These are phyloP conservation scores for Aegilops longissima DNA, from an alignment of 176 grass and related monocot species.

Conservation along the genomic window DNA sequence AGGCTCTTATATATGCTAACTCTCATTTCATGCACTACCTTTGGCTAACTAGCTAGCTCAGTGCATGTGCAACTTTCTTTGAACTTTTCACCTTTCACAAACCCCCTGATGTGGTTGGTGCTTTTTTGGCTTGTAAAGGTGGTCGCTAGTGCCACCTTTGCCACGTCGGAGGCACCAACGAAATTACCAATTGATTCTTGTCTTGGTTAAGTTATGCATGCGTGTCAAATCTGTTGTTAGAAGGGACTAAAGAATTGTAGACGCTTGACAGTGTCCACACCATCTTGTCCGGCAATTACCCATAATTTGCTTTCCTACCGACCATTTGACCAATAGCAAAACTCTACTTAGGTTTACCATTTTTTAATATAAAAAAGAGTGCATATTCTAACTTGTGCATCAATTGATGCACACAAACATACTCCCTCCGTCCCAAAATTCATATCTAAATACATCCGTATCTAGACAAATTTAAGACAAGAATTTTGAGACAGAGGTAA, in stretches of 20 bases:
- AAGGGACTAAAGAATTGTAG: not conserved
- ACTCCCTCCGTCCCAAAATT: too few relatives aligned
- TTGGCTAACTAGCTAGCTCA: not conserved
- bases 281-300: not conserved
- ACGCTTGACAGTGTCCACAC: not conserved
- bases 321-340: not conserved
- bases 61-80: slow-evolving; percentile 39
- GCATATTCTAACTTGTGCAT: too few relatives aligned
- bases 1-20: not conserved
- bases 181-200: not conserved
- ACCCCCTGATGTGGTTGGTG: slow-evolving; percentile 4
- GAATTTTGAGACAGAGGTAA: too few relatives aligned
- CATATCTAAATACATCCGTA: too few relatives aligned
- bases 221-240: not conserved
- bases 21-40: not conserved
- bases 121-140: slow-evolving; percentile 20
- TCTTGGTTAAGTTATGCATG: not conserved
- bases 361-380: too few relatives aligned
- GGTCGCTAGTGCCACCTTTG: slow-evolving; percentile 23
- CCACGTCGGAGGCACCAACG: slow-evolving; percentile 31
- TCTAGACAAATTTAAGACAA: too few relatives aligned
- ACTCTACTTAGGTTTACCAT: not conserved
- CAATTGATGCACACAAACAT: too few relatives aligned
- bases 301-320: too few relatives aligned
- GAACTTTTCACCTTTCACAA: slow-evolving; percentile 38